Conservation (phyloP, 2,329 filamentous ascomycete genomes). For the Alternaria viburni region DNA sequence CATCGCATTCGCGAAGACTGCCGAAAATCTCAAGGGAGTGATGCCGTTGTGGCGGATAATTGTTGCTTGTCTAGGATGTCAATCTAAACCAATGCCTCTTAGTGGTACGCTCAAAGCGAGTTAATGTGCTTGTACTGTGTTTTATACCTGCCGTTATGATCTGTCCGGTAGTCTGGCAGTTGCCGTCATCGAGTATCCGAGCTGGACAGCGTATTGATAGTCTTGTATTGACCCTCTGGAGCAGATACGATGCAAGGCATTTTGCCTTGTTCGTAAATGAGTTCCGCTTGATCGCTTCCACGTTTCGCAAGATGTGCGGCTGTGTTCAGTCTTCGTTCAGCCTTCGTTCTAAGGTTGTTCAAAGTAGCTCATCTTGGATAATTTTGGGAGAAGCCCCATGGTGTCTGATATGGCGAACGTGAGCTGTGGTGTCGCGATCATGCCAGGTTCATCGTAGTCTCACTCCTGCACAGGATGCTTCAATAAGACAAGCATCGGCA, state of each 20-base stretch:
- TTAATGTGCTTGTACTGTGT: slow-evolving; percentile 6
- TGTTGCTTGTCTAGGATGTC: slow-evolving; percentile 1
- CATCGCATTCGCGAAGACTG: neutral
- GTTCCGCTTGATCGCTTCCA: neutral
- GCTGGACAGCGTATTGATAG: neutral
- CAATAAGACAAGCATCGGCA: neutral
- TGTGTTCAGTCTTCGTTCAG: neutral
- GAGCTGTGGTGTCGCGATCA: neutral
- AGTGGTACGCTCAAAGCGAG: slow-evolving; percentile 24
- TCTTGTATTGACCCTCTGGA: neutral
- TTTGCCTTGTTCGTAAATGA: neutral
- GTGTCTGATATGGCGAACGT: neutral
- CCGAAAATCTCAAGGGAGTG: slow-evolving; percentile 1
- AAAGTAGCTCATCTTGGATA: neutral
- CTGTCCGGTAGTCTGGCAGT: neutral
- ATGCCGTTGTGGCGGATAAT: slow-evolving; percentile 18
- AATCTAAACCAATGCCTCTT: slow-evolving; percentile 22
- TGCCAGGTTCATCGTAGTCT: neutral
- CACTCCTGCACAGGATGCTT: neutral
- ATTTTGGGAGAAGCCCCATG: neutral
- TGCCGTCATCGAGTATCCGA: neutral
- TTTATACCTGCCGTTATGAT: neutral
- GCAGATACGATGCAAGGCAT: neutral
- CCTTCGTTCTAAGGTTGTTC: neutral
- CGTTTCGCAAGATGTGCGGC: neutral